Base-by-base conservation (phyloP, 2,329 filamentous ascomycete species). In the Pseudogymnoascus sp. region DNA sequence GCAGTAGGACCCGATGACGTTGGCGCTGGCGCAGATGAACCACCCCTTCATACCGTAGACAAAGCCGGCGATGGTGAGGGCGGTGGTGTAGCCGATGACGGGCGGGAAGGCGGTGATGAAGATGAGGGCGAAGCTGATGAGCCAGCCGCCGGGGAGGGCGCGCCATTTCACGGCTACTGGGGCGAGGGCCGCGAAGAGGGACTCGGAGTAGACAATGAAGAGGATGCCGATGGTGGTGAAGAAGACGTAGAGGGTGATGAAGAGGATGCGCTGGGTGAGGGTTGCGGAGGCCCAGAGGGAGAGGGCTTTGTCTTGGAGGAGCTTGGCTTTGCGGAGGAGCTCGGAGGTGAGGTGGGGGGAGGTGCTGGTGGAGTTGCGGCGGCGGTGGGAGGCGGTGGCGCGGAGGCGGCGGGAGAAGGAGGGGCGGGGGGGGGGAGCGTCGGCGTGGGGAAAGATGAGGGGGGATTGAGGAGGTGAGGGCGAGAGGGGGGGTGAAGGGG, bases 91-190 rank as follows among this genome's bases (percentile, higher is more conserved):
- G 11, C 88, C 88, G 65, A 91, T 86, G 68, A 90, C 74, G 0
- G 88, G 88, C 2, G 88, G 88, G 69, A 91, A 90, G 1, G 86
- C 87, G 33, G 87, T 84, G 59, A 83, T 72, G 70, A 90, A 88
- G 13, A 85, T 87, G 71, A 87, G 75, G 4, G 78, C 71, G 85
- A 87, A 90, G 17, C 90, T 76, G 23, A 90, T 81, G 65, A 87
- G 75, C 79, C 86, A 90, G 47, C 91, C 93, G 62, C 83, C 86
- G 0, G 80, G 82, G 4, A 92, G 78, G 31, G 85, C 82, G 71
- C 91, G 85, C 92, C 92, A 97, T 67, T 83, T 83, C 74, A 87
- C 81, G 21, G 93, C 91, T 11, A 87, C 76, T 6, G 92, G 91
- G 11, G 82, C 83, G 63, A 97, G 80, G 75, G 82, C 86, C 35